Conservation (phyloP, 1,284 basidiomycete species). For the Chalciporus sp. region DNA sequence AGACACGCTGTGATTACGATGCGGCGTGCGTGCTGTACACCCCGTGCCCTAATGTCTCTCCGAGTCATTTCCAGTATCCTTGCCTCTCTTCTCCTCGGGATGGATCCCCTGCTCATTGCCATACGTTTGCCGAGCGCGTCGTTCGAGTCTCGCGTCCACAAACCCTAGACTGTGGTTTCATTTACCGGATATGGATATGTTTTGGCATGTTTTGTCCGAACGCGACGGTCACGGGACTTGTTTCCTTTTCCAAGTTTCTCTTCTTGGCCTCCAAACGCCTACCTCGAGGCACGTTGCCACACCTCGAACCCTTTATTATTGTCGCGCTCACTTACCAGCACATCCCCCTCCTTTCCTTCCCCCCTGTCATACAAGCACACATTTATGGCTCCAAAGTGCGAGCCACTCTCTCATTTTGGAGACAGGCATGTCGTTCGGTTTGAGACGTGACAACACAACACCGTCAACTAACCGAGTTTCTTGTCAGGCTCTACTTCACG, state of each 20-base stretch:
- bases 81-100: not conserved
- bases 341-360: conserved; percentile 3
- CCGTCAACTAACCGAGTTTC: conserved; percentile 11
- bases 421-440: conserved; percentile 55
- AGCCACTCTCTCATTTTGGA: conserved; percentile 74
- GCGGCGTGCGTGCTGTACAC: conserved; percentile 17
- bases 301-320: conserved; percentile 22
- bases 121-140: not conserved
- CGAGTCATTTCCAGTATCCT: not conserved
- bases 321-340: conserved; percentile 24
- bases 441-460: not conserved
- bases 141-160: not conserved
- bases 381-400: conserved; percentile 58
- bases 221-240: conserved; percentile 39
- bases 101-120: conserved; percentile 1
- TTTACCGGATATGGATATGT: conserved; percentile 9
- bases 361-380: not conserved
- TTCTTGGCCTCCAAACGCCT: conserved; percentile 23
- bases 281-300: conserved; percentile 38
- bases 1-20: conserved; percentile 15
- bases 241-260: conserved; percentile 35
- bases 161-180: conserved; percentile 28
- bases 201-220: conserved; percentile 29
- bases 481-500: conserved; percentile 75
- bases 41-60: conserved; percentile 17